Conservation (phyloP, 2,329 filamentous ascomycete species). For the Colletotrichum sp. region DNA sequence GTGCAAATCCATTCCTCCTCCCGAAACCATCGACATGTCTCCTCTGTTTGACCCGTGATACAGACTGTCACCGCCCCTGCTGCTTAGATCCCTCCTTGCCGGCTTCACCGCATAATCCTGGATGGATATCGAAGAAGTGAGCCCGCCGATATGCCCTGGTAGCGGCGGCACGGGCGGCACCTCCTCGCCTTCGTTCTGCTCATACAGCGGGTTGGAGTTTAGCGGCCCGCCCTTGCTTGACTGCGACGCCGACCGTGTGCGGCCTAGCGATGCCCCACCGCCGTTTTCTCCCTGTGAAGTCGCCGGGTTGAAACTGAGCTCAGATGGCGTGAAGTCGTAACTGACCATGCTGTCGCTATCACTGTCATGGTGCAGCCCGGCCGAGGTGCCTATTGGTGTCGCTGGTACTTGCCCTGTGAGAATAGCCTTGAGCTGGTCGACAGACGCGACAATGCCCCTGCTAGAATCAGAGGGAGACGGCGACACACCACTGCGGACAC, state of each 20-base stretch:
- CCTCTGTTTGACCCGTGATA: constrained; percentile 14
- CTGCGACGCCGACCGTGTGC: constrained; percentile 37
- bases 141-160: constrained; percentile 40
- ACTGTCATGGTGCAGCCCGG: constrained; percentile 52
- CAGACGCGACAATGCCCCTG: constrained; percentile 60
- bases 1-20: constrained; percentile 50
- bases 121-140: constrained; percentile 32
- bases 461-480: constrained; percentile 47
- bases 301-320: constrained; percentile 63
- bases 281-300: constrained; percentile 27
- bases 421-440: constrained; percentile 69
- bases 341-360: constrained; percentile 74
- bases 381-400: constrained; percentile 43
- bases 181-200: constrained; percentile 36
- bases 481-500: constrained; percentile 57
- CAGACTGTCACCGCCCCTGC: constrained; percentile 45
- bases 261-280: constrained; percentile 29
- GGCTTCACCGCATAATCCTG: constrained; percentile 41
- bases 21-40: constrained; percentile 35
- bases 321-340: constrained; percentile 71
- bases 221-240: constrained; percentile 45
- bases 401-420: constrained; percentile 55
- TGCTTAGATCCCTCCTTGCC: constrained; percentile 43
- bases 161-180: constrained; percentile 64
- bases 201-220: constrained; percentile 46